Percentiles rank a stretch among this genome's conserved stretches.
phyloP scores from a whole-genome alignment of 176 grass and related monocot genomes.

The Avena eriantha region DNA sequence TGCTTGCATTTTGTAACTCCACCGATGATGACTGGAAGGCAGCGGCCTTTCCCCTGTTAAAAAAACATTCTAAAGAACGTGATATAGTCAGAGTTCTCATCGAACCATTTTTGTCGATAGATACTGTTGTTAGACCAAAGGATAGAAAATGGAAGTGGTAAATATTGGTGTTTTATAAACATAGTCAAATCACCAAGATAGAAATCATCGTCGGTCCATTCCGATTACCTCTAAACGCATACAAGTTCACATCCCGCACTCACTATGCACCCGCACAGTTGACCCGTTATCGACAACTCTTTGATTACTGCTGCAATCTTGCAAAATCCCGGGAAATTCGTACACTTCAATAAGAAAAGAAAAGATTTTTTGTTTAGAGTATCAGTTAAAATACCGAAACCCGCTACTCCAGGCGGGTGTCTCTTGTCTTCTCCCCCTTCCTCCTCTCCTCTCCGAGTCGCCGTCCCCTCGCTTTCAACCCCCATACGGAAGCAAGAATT shows the following conservation, averaged over 20 bases:
- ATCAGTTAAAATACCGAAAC: conserved; percentile 49
- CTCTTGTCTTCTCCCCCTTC: conserved; percentile 18
- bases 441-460: conserved; percentile 33
- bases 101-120: no score
- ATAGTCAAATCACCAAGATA: conserved; percentile 29
- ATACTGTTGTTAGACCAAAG: no score
- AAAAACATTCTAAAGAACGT: no score
- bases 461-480: conserved; percentile 54
- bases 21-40: no score
- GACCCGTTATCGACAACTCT: background rate
- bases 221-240: background rate
- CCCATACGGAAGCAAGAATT: conserved; percentile 62
- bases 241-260: conserved; percentile 10
- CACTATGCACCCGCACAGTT: conserved; percentile 20
- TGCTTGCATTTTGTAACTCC: no score
- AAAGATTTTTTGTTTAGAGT: background rate
- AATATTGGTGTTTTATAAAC: background rate
- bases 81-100: no score
- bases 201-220: conserved; percentile 37
- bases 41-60: no score
- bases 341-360: background rate
- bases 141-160: background rate
- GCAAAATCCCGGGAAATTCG: conserved; percentile 8
- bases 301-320: background rate
- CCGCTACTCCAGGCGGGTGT: conserved; percentile 20